Base-by-base conservation (phyloP, 2,329 filamentous ascomycete genomes). In the Capronia epimyces region DNA sequence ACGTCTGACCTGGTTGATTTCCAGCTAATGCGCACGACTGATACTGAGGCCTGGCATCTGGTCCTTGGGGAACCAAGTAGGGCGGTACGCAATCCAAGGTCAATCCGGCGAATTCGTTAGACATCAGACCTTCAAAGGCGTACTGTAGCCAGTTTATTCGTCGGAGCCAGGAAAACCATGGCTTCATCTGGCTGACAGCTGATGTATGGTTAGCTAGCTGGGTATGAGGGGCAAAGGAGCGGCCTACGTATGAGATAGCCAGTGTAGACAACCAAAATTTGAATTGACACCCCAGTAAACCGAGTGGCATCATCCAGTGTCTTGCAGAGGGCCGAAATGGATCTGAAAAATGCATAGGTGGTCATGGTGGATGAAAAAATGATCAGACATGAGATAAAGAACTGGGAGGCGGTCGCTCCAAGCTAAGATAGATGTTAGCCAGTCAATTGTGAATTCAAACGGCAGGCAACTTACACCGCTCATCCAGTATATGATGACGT, bases 141-240 rank as follows among this genome's bases (percentile, higher is more conserved):
- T 87, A 88, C 0, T 84, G 79, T 2, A 89, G 69, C 0, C 84
- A 84, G 56, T 85, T 76, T 18, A 84, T 76, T 78, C 80, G 83
- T 54, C 75, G 82, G 2, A 84, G 64, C 81, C 81, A 84, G 50
- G 70, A 70, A 20, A 84, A 76, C 79, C 39, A 84, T 0, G 76
- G 75, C 34, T 80, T 77, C 81, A 84, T 83, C 53, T 79, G 70
- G 18, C 73, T 74, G 20, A 81, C 79, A 3, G 73, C 49, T 52
- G 27, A 31, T 12, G 12, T 27, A 4, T 12, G 2, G 15, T 52
- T 29, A 52, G 44, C n/a, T 24, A 32, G 13, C 8, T 43, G 25
- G 25, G 34, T 5, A 8, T 10, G 3, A 37, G n/a, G 27, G n/a
- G 9, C 4, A 8, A 22, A 13, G 4, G 16, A 15, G 31, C 12